A percentile compares a stretch with the other conserved stretches of the same genome.
phyloP scores from a whole-genome alignment of 345 rosid species.

The Aquilaria malaccensis region DNA sequence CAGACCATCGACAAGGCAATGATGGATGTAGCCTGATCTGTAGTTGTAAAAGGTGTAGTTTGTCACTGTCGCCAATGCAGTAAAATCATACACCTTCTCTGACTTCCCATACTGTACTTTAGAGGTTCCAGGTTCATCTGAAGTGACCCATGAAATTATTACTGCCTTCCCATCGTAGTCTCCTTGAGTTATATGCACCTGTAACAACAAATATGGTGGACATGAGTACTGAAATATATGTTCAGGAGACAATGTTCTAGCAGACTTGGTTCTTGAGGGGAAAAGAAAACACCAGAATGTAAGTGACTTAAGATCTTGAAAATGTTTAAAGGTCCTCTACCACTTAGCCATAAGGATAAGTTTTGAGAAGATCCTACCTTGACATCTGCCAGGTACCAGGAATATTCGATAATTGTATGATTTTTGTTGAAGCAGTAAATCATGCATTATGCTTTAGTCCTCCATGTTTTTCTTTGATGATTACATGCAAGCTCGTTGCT shows the following conservation, averaged over 20 bases:
- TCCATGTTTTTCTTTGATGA: no score
- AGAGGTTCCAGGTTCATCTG: constrained; percentile 55
- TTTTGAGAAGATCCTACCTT: no score
- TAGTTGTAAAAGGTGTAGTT: constrained; percentile 78
- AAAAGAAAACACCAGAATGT: neutral
- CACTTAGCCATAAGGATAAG: no score
- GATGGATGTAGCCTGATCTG: constrained; percentile 83
- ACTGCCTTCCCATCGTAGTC: constrained; percentile 87
- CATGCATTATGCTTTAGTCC: no score
- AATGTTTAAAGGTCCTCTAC: no score
- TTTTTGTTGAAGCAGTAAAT: no score
- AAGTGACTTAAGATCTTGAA: neutral
- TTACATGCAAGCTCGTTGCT: no score
- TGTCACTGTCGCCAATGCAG: constrained; percentile 49
- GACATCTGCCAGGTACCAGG: no score
- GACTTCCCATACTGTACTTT: constrained; percentile 55
- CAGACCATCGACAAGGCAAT: constrained; percentile 67
- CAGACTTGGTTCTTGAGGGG: neutral
- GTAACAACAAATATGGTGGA: neutral
- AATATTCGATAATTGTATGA: no score
- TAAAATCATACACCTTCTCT: constrained; percentile 34
- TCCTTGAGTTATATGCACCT: constrained; percentile 98
- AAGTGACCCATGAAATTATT: constrained; percentile 83
- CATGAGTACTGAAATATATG: no score
- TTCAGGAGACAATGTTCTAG: neutral